Base-by-base conservation (phyloP, 2,329 filamentous ascomycete species). In the Coleophoma crateriformis region DNA sequence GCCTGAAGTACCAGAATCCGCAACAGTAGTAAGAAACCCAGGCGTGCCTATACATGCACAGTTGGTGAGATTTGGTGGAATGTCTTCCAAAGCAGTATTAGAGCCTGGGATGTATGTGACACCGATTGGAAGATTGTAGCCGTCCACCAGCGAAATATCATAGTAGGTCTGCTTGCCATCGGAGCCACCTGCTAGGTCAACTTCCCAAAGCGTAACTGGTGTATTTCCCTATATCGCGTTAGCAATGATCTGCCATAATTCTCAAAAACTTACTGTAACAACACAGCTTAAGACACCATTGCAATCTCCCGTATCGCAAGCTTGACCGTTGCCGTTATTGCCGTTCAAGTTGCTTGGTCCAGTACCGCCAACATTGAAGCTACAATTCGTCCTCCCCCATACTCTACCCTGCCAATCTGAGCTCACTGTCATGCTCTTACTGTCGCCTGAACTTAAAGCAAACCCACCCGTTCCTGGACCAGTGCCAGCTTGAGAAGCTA, bases 381-480 rank as follows among this genome's bases (percentile, higher is more conserved):
- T 87, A 69, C 89, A 95, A 63, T 94, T 94, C 15, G 88, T 92
- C 48, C 89, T 76, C 12, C 84, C 89, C 89, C 88, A 94, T 27
- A 94, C 74, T 48, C 89, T 80, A 10, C 89, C 89, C 63, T 88
- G 84, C 89, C 88, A 95, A 57, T 89, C 81, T 45, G 78, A 72
- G 11, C 82, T 79, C 20, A 94, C 87, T 47, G 76, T 81, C 52
- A 90, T 71, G 39, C 77, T 76, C 53, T 68, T 78, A 48, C 76
- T 81, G 33, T 76, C 70, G 41, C 84, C 81, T 3, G 79, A 65
- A 1, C 67, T 62, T 34, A 92, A 75, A 60, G 82, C 76, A 62
- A 92, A 94, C 8, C 88, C 89, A 17, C 79, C 81, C 11, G 73
- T 75, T 3, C 75, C 74, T 7, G 88, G 86, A 1, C 84, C 84